Percentiles rank a stretch among this genome's conserved stretches.
Conservation (phyloP, 2,329 filamentous ascomycete species). For the Trichoderma asperellum region DNA sequence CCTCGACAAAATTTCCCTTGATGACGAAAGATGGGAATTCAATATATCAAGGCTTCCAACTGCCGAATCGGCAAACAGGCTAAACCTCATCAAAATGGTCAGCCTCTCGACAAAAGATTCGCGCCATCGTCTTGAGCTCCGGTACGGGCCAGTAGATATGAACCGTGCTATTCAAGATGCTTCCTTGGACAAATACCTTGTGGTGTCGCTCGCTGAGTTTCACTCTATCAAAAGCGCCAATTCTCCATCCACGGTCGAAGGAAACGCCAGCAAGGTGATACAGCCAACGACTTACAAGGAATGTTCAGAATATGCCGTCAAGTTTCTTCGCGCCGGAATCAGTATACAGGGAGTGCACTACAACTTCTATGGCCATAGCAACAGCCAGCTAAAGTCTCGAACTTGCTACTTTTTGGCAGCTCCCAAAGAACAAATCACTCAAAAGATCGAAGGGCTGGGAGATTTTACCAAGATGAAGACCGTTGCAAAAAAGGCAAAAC, state of each 20-base stretch:
- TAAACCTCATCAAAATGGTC: constrained; percentile 26
- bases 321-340: constrained; percentile 43
- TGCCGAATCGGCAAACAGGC: constrained; percentile 10
- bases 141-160: constrained; percentile 35
- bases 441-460: constrained; percentile 43
- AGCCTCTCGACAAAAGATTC: constrained; percentile 19
- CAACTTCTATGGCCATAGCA: constrained; percentile 50
- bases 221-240: constrained; percentile 32
- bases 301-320: constrained; percentile 42
- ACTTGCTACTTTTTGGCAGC: constrained; percentile 46
- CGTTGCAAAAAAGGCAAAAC: constrained; percentile 48
- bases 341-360: constrained; percentile 43
- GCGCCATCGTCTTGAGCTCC: constrained; percentile 36
- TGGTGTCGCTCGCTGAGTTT: constrained; percentile 44
- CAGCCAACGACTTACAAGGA: constrained; percentile 40
- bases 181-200: constrained; percentile 39
- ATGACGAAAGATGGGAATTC: constrained; percentile 26
- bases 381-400: constrained; percentile 48
- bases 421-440: constrained; percentile 39
- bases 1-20: constrained; percentile 4
- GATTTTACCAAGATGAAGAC: constrained; percentile 49
- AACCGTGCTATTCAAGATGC: constrained; percentile 41
- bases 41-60: constrained; percentile 3
- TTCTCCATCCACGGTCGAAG: background rate
- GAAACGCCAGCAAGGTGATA: constrained; percentile 8